Base-by-base conservation (phyloP, 345 rosid species). In the Moricandia arvensis region DNA sequence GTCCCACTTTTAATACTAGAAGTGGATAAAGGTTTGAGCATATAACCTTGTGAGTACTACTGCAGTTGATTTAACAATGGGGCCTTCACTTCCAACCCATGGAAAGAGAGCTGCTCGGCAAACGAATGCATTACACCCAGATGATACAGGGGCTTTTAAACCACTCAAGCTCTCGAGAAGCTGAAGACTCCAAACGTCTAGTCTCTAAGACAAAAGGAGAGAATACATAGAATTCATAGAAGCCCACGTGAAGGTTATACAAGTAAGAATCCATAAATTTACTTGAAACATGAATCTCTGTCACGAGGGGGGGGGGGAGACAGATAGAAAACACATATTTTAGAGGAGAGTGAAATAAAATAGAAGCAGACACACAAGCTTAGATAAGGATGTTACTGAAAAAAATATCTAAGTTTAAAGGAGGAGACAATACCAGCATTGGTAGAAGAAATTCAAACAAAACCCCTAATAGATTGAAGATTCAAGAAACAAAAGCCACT, bases 171-270 rank as follows among this genome's bases (percentile, higher is more conserved):
- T 78, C 59, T 75, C 80, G 18, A 85, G 55, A 74, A 83, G 73
- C 49, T 87, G 89, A 62, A 86, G 76, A 86, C 89, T 84, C 96
- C 87, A 86, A 70, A 75, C 74, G 80, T 87, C 87, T 80, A 73
- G 90, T 62, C 86, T 84, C 91, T 88, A 74, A 63, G 67, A 45
- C 72, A 59, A 31, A 29, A 81, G 76, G 45, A 84, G 21, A 59
- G 65, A 27, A 75, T 67, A 57, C 64, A 64, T 16, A 75, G 6
- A 59, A 63, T 18, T 24, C 27, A 27, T 34, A 53, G 21, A 66
- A 33, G 10, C 37, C 12, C 63, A 59, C n/a, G 24, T 15, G 5
- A 62, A 77, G 21, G 62, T 37, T 38, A 47, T 51, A 51, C 57
- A 51, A 51, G 57, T 51, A 16, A 51, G 58, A 18, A 24, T 35